phyloP scores from a whole-genome alignment of 345 rosid genomes.

The Luvunga scandens region DNA sequence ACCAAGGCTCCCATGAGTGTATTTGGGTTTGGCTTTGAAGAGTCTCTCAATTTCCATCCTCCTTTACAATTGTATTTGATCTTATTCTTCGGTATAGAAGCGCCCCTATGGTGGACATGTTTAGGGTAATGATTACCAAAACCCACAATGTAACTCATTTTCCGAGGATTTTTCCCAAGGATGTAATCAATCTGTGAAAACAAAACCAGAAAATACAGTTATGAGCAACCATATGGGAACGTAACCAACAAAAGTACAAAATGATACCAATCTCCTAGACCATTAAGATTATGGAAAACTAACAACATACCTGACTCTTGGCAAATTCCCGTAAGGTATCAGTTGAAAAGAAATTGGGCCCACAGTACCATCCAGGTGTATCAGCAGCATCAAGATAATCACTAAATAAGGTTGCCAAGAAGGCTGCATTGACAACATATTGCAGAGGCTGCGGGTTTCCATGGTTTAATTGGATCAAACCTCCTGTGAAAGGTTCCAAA shows the following conservation, averaged over 20 bases:
- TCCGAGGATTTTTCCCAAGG: constrained; percentile 89
- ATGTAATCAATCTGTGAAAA: constrained; percentile 73
- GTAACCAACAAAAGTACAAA: background rate
- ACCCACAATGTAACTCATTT: constrained; percentile 93
- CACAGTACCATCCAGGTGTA: constrained; percentile 98
- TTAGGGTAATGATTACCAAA: constrained; percentile 75
- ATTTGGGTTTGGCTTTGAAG: constrained; percentile 77
- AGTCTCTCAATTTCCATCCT: constrained; percentile 98
- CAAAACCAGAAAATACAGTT: constrained; percentile 5
- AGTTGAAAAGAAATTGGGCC: constrained; percentile 79
- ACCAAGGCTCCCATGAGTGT: constrained; percentile 93
- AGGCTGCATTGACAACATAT: constrained; percentile 88
- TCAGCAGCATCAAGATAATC: constrained; percentile 97
- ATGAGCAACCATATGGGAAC: background rate
- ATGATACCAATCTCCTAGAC: background rate
- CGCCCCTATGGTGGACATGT: constrained; percentile 90
- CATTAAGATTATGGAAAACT: background rate
- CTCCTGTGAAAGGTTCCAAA: constrained; percentile 47
- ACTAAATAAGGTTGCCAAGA: constrained; percentile 70
- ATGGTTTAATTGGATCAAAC: constrained; percentile 82
- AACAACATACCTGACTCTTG: constrained; percentile 60
- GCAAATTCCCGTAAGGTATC: constrained; percentile 77
- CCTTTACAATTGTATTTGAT: constrained; percentile 84
- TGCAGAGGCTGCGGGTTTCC: constrained; percentile 98
- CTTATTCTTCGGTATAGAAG: constrained; percentile 87